Evolutionary conservation across 192 early-diverging fungal genomes (phyloP), one percentile per base, ranked within the genome.

Genomic region (Coemansia sp.): DNA sequence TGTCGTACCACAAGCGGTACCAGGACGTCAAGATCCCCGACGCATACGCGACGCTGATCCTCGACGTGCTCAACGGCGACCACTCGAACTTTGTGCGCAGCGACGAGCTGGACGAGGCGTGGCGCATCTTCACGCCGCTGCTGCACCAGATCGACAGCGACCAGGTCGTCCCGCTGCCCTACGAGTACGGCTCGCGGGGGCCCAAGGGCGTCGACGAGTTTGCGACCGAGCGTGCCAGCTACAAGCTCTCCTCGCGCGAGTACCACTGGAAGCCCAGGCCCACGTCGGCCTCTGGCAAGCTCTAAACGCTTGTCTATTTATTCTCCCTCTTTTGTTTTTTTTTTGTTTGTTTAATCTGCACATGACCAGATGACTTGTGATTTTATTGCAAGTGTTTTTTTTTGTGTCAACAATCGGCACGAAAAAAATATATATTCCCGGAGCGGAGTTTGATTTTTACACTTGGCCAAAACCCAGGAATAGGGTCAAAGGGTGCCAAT

Each of bases 121-220:
- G 96, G 96, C 90, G 90, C 76, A 95, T 98, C 49, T 97, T 98
- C 69, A 98, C 96, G 0, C 96, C 96, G 9, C 79, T 97, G 25
- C 77, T 98, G 49, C 94, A 97, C 81, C 73, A 88, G 61, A 92
- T 97, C 64, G 93, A 95, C 55, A 53, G 56, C 14, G 80, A 82
- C 47, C 77, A 84, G 73, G 77, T 88, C 32, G 71, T 83, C 42
- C 87, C 92, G 6, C 69, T 88, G 49, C 83, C 84, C 5, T 97
- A 97, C 75, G 72, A 84, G 50, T 95, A 86, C 69, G 94, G 93
- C 5, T 82, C 84, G 38, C 86, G 94, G 28, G 95, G 93, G 11
- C 95, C 95, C 46, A 82, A 80, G 47, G 84, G 84, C 21, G 75
- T 90, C 52, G 82, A 86, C 46, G 88, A 88, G 45, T 98, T 94